These are phyloP conservation scores for Cladorrhinum sp. DNA, from an alignment of 2,329 filamentous ascomycete genomes.

Conservation along the genomic window DNA sequence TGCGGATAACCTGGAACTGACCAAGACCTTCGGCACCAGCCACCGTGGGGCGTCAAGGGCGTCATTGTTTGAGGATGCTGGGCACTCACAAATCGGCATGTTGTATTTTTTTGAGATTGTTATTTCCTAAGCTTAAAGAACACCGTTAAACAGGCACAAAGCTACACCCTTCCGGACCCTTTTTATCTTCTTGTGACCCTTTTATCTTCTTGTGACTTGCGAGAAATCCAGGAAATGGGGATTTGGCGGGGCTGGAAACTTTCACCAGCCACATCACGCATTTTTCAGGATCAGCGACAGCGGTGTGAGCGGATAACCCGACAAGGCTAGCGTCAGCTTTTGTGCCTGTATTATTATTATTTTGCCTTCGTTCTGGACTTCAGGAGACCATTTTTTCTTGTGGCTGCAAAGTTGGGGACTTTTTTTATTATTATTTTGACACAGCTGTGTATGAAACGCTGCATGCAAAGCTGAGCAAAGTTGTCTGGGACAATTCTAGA, in stretches of 20 bases:
- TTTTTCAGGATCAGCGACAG: not conserved
- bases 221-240: not conserved
- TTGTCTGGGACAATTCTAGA: not conserved
- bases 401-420: not conserved
- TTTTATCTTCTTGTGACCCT: no score
- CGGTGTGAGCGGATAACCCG: not conserved
- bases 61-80: not conserved
- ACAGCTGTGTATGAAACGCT: no score
- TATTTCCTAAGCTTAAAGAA: no score
- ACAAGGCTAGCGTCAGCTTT: not conserved
- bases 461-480: not conserved
- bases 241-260: conserved; percentile 3
- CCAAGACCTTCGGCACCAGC: not conserved
- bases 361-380: not conserved
- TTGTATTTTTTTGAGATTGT: no score
- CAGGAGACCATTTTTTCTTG: not conserved
- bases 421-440: no score
- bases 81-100: not conserved
- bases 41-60: not conserved
- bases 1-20: conserved; percentile 1
- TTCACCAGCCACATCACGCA: conserved; percentile 14
- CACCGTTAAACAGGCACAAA: not conserved
- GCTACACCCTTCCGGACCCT: no score
- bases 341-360: not conserved
- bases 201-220: no score